Evolutionary conservation across 495 filamentous ascomycete genomes (phyloP), one percentile per base, ranked within the genome.

Genomic region (Bathelium albidoporum): DNA sequence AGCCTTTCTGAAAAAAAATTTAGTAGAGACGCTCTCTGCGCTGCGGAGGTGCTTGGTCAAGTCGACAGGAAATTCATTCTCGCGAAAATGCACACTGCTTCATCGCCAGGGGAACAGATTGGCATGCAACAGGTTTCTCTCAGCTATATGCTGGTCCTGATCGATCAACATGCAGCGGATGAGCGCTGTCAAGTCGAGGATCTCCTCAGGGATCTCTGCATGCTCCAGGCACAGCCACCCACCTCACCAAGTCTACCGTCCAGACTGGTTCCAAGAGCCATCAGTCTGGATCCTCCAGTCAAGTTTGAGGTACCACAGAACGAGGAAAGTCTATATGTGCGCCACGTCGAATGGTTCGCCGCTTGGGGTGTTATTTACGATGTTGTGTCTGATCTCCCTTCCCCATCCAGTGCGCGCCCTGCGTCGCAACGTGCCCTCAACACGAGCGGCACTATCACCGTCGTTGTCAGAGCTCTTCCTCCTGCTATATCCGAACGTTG

Each of bases 161-260:
- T 98, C 52, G 94, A 98, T 71, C 94, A 98, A 68, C 94, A 98
- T 71, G 94, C 94, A 11, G 94, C 93, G 0, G 90, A 95, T 73
- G 94, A 98, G 73, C 81, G 94, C 22, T 87, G 88, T 69, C 83
- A 87, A 5, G 82, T 97, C 9, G 94, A 98, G 73, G 70, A 70
- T 0, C 78, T 98, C 0, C 76, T 89, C 41, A 62, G 70, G 22
- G 82, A 85, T 11, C 71, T 87, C 4, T 83, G 77, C 67, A 63
- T 61, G 11, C 59, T 69, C 16, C 11, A 29, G 20, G 24, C 60
- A 1, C 16, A 34, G 12, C 22, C 62, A 1, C 61, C 14, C 64
- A 72, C 1, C 72, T 71, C 32, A 61, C 63, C 28, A 28, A 24
- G 11, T 69, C 73, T 1, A 60, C 59, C 2, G 63, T 77, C 9